Evolutionary conservation across 2,329 filamentous ascomycete species (phyloP).

Genomic region (Aureobasidium sp.): DNA sequence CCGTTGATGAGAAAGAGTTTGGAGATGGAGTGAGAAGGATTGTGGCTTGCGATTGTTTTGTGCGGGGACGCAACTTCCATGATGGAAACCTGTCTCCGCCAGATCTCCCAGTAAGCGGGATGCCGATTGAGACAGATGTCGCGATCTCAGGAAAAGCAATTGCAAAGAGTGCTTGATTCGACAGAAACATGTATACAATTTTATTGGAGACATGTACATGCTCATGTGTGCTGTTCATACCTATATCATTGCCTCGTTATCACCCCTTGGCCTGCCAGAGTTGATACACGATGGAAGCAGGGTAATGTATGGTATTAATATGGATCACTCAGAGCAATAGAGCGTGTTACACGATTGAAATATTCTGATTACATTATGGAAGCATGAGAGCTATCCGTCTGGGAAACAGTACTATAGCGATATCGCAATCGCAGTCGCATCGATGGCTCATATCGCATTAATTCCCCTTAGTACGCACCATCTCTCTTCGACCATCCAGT

Average conservation of each 20-base stretch:
- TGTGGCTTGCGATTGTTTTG: not conserved
- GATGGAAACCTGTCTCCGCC: not conserved
- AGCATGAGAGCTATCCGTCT: too few relatives aligned
- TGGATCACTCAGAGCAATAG: too few relatives aligned
- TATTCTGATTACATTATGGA: too few relatives aligned
- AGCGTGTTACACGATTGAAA: too few relatives aligned
- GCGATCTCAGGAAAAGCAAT: not conserved
- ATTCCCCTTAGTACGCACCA: constrained; percentile 22
- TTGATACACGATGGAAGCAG: not conserved
- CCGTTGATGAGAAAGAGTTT: not conserved
- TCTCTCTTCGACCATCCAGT: constrained; percentile 22
- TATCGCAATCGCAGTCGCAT: too few relatives aligned
- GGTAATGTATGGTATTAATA: too few relatives aligned
- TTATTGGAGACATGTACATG: too few relatives aligned
- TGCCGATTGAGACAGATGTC: not conserved
- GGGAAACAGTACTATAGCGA: too few relatives aligned
- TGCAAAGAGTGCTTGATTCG: not conserved
- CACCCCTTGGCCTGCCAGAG: not conserved
- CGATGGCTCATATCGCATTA: too few relatives aligned
- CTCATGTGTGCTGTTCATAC: not conserved
- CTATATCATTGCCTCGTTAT: not conserved
- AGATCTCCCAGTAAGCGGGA: not conserved
- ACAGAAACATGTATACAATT: too few relatives aligned
- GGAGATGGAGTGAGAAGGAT: not conserved
- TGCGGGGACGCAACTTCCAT: not conserved